Percentiles rank a stretch among this genome's conserved stretches.
Evolutionary conservation across 257 asterid species (phyloP).

Genomic region (Voacanga thouarsii): DNA sequence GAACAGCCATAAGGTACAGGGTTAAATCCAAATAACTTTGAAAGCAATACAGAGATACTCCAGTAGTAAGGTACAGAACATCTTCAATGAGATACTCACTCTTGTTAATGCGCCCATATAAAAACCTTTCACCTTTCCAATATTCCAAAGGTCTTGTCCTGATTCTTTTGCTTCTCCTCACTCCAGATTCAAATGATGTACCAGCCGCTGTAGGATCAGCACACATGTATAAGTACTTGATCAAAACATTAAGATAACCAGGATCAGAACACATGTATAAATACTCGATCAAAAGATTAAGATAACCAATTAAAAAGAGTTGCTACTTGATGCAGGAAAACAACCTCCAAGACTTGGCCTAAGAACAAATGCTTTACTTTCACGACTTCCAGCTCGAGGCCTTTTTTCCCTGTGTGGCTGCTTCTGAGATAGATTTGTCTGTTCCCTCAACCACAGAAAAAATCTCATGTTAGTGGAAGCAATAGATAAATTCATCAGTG

Average conservation of each 20-base stretch:
- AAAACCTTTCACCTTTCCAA: conserved; percentile 87
- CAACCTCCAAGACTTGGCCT: conserved; percentile 89
- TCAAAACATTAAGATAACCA: too few species aligned
- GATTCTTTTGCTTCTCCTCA: conserved; percentile 86
- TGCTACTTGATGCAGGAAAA: conserved; percentile 16
- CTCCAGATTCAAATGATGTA: conserved; percentile 64
- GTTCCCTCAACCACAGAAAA: background rate
- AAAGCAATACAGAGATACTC: background rate
- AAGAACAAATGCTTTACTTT: conserved; percentile 23
- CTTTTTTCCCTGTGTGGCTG: conserved; percentile 23
- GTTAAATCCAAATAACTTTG: background rate
- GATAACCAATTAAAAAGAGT: conserved; percentile 6
- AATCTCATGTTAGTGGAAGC: background rate
- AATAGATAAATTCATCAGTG: background rate
- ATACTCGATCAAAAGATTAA: conserved; percentile 9
- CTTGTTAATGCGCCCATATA: conserved; percentile 60
- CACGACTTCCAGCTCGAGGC: conserved; percentile 19
- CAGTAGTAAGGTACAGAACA: background rate
- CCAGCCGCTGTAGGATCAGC: conserved; percentile 62
- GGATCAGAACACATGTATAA: conserved; percentile 20
- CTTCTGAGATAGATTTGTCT: conserved; percentile 8
- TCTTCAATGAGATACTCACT: conserved; percentile 47
- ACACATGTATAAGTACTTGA: background rate
- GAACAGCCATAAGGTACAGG: background rate
- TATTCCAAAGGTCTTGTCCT: conserved; percentile 77